Evolutionary conservation across 768 basidiomycete genomes (phyloP).

Genomic region (Leccinum subgranulosum): DNA sequence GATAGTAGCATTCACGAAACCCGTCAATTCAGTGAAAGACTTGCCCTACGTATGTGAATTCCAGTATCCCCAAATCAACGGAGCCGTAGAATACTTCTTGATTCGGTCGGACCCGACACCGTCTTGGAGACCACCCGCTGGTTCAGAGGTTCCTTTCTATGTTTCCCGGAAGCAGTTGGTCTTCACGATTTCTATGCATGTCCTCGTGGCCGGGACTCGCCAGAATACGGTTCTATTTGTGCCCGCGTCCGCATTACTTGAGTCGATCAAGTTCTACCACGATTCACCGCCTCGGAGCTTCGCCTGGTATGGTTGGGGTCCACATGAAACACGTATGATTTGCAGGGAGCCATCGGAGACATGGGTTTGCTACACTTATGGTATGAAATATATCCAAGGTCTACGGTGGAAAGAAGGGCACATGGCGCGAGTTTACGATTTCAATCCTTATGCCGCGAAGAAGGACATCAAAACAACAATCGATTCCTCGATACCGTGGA

Average conservation of each 20-base stretch:
- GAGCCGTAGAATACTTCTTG: slow-evolving; percentile 17
- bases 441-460: slow-evolving; percentile 26
- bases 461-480: slow-evolving; percentile 10
- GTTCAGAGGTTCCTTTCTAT: slow-evolving; percentile 19
- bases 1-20: slow-evolving; percentile 5
- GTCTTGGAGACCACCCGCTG: slow-evolving; percentile 19
- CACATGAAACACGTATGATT: slow-evolving; percentile 28
- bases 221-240: slow-evolving; percentile 27
- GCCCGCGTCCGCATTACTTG: slow-evolving; percentile 30
- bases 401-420: slow-evolving; percentile 20
- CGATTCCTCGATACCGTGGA: slow-evolving; percentile 12
- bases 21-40: slow-evolving; percentile 7
- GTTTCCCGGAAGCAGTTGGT: slow-evolving; percentile 28
- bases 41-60: slow-evolving; percentile 26
- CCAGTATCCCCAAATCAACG: slow-evolving; percentile 22
- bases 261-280: slow-evolving; percentile 18
- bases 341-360: slow-evolving; percentile 23
- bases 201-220: slow-evolving; percentile 3
- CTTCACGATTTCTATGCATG: slow-evolving; percentile 29
- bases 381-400: slow-evolving; percentile 31
- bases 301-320: slow-evolving; percentile 34
- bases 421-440: slow-evolving; percentile 30
- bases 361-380: slow-evolving; percentile 38
- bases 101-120: slow-evolving; percentile 35
- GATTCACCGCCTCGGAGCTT: slow-evolving; percentile 8